These are phyloP conservation scores for Fusarium circinatum DNA, from an alignment of 2,329 filamentous ascomycete genomes.

Conservation along the genomic window DNA sequence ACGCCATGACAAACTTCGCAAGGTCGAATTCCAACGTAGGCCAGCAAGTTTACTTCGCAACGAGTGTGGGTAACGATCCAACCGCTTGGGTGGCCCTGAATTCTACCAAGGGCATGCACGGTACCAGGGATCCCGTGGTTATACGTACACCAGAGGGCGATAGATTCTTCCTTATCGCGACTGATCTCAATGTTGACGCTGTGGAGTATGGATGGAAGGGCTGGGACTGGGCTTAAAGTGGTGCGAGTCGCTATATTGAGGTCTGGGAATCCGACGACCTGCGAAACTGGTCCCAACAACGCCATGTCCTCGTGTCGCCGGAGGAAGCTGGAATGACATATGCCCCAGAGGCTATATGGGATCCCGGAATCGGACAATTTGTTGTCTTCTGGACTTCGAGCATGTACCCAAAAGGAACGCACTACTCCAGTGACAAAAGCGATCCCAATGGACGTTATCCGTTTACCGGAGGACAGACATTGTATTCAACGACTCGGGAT, in stretches of 20 bases:
- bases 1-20: background rate
- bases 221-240: background rate
- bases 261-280: background rate
- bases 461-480: background rate
- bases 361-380: background rate
- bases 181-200: background rate
- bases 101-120: background rate
- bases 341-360: background rate
- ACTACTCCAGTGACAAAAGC: background rate
- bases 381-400: background rate
- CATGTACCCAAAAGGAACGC: background rate
- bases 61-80: background rate
- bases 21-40: background rate
- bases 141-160: background rate
- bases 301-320: background rate
- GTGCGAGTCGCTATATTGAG: background rate
- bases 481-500: background rate
- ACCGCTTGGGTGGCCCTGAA: background rate
- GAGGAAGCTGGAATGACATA: background rate
- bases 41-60: background rate
- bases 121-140: background rate
- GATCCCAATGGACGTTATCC: background rate
- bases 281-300: background rate
- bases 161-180: background rate
- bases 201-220: background rate